Base-by-base conservation (phyloP, 2,329 filamentous ascomycete species). In the Fusarium sp. region DNA sequence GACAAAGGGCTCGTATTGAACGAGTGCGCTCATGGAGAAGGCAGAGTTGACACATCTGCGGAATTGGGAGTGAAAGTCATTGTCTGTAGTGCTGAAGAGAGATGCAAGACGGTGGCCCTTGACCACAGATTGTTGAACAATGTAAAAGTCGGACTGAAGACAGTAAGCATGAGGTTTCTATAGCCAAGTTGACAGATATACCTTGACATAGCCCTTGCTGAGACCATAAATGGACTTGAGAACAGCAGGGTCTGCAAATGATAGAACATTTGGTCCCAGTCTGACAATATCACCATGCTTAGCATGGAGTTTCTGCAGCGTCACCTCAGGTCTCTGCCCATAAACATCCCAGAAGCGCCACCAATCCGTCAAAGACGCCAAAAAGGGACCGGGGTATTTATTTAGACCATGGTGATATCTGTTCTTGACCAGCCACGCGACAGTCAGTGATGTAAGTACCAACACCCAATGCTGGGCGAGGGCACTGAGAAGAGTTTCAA, bases 181-280 rank as follows among this genome's bases (percentile, higher is more conserved):
- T 1, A 6, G 17, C 17, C 7, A 20, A 6, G 42, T 20, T 13
- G 6, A 14, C 24, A 54, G n/a, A n/a, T n/a, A n/a, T 81, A 93
- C 93, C 89, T 96, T 96, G 54, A 89, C 84, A 75, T 94, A 93
- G 0, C 93, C 93, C 81, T 95, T 95, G 80, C 95, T 96, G 48
- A 96, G 82, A 0, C 93, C 93, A 80, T 96, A 97, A 49, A 96
- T 95, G 17, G 85, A 84, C 82, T 93, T 93, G 75, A 96, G 85
- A 0, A 93, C 92, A 66, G 88, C 89, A 1, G 94, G 93, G 73
- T 94, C 89, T 6, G 92, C 88, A 77, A 96, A 94, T 0, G 92
- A 94, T 3, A 96, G 82, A 1, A 85, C 85, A 72, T 95, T 95
- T 3, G 94, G 94, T 0, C 93, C 94, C 7, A 95, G 82, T 4